Base-by-base conservation (phyloP, 2,329 filamentous ascomycete species). In the Alternaria burnsii region DNA sequence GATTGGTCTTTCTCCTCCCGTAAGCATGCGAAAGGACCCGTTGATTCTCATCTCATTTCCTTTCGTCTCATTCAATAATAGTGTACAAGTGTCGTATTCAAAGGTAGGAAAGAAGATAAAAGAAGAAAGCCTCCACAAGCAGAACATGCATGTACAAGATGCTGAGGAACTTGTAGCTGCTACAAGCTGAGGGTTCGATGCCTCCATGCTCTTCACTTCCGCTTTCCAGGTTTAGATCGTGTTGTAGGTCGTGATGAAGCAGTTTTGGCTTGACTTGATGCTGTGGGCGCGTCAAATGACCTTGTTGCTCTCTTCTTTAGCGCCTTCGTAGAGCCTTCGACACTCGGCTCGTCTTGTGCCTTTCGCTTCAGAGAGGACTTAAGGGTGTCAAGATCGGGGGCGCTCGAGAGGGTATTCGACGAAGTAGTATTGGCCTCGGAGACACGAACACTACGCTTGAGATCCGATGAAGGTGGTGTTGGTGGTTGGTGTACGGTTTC, bases 221-320 rank as follows among this genome's bases (percentile, higher is more conserved):
- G 46, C 32, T 50, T 50, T 20, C 30, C 32, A 16, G 43, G 36
- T 6, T 41, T 59, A 1, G 57, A 52, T 6, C 44, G 55, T 4
- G 57, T 67, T 3, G 69, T 67, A 14, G 67, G 47, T 36, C 65
- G 71, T 1, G 69, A 32, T 8, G 68, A 46, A 14, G 71, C 60
- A 12, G 61, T 65, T 51, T 64, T 68, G 20, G 72, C 74, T 52
- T 76, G 73, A 53, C 76, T 79, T 53, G 75, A 71, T 43, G 76
- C 73, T 11, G 78, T 80, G 8, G 78, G 73, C 16, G 77, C 74
- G 18, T 76, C 74, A 50, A 73, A 79, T 12, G 72, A 74, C 41
- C 66, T 65, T 14, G 72, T 72, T 2, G 64, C 63, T 32, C 74
- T 69, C 67, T 76, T 78, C 59, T 76, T 76, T 3, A 67, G 50